These are phyloP conservation scores for Syzygium syzygioides DNA, from an alignment of 441 rosid genomes.

Conservation along the genomic window DNA sequence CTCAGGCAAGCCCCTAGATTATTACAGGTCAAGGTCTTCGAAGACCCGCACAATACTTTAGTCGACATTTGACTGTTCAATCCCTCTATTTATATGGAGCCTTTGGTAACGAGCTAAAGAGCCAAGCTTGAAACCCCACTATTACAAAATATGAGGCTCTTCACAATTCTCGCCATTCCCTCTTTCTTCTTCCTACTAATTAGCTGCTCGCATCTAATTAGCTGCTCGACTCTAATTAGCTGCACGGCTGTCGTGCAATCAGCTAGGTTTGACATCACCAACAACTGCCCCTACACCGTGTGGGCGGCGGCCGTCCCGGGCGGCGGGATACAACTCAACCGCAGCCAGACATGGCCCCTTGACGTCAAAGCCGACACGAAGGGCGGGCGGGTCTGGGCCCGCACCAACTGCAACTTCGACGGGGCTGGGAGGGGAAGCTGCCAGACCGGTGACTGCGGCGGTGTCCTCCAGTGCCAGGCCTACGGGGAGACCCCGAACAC, in stretches of 20 bases:
- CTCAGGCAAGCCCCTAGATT: not conserved
- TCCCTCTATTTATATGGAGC: not conserved
- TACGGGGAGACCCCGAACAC: not conserved
- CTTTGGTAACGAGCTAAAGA: not conserved
- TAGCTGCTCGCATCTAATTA: not conserved
- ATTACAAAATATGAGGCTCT: not conserved
- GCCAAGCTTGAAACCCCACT: not conserved
- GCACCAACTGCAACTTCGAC: constrained; percentile 7
- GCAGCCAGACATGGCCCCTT: not conserved
- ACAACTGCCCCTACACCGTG: constrained; percentile 8
- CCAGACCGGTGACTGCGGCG: constrained; percentile 1
- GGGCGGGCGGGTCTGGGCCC: not conserved
- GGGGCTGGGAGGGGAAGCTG: not conserved
- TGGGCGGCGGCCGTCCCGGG: constrained; percentile 5
- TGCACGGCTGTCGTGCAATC: not conserved
- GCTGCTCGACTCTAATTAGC: not conserved
- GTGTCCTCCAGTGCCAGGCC: constrained; percentile 2
- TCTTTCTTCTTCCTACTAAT: not conserved
- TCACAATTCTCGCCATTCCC: not conserved
- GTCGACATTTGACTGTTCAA: not conserved
- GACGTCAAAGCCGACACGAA: not conserved
- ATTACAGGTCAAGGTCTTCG: not conserved
- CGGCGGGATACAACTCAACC: constrained; percentile 2
- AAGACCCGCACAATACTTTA: not conserved
- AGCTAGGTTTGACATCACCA: not conserved